Evolutionary conservation across 2,329 filamentous ascomycete species (phyloP).

Genomic region (Cryphonectria radicalis): DNA sequence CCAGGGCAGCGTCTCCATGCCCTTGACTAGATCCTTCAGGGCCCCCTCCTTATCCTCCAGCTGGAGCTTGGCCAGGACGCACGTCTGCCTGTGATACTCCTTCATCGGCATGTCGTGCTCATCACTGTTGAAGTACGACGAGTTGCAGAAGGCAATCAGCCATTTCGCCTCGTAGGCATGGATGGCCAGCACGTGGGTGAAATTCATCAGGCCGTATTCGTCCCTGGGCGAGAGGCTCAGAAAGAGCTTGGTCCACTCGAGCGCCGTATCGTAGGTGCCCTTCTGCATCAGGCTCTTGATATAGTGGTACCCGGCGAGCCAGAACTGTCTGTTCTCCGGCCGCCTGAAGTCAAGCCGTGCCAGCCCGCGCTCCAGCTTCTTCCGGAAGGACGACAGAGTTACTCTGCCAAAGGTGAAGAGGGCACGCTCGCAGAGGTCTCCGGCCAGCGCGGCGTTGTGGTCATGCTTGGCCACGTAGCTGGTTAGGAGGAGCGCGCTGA

Average conservation of each 20-base stretch:
- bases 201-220: constrained; percentile 80
- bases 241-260: constrained; percentile 91
- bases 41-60: constrained; percentile 69
- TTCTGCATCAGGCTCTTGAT: constrained; percentile 84
- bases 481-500: constrained; percentile 91
- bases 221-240: constrained; percentile 76
- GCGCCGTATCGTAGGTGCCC: constrained; percentile 89
- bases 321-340: constrained; percentile 90
- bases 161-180: constrained; percentile 76
- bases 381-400: constrained; percentile 79
- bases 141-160: constrained; percentile 70
- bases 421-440: constrained; percentile 87
- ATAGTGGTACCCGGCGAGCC: constrained; percentile 88
- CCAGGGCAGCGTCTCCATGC: constrained; percentile 81
- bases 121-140: constrained; percentile 45
- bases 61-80: constrained; percentile 76
- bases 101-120: constrained; percentile 40
- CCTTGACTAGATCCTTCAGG: constrained; percentile 64
- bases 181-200: constrained; percentile 84
- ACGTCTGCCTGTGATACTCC: constrained; percentile 75
- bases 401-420: constrained; percentile 93
- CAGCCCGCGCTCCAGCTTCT: constrained; percentile 74
- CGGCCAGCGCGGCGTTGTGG: constrained; percentile 81
- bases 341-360: constrained; percentile 80
- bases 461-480: constrained; percentile 92